A percentile compares a stretch with the other conserved stretches of the same genome.
These are phyloP conservation scores for Hymenoscyphus repandus DNA, from an alignment of 2,329 filamentous ascomycete species.

Conservation along the genomic window DNA sequence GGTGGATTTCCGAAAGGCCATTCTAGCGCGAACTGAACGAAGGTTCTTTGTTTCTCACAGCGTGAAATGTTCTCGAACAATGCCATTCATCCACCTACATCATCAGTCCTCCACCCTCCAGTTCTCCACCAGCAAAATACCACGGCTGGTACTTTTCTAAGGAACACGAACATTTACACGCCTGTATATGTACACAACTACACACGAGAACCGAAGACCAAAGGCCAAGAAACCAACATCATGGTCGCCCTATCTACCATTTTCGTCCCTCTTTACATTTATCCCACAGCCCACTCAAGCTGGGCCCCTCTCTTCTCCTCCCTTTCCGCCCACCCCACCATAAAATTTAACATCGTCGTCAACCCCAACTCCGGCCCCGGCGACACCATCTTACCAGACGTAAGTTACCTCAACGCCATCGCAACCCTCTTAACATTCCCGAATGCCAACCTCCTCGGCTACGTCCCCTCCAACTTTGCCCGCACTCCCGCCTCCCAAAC, in stretches of 20 bases:
- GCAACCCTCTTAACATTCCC: constrained; percentile 32
- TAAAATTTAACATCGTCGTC: constrained; percentile 24
- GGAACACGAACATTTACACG: no score
- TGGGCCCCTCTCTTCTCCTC: constrained; percentile 21
- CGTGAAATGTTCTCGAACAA: no score
- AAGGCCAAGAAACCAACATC: background rate
- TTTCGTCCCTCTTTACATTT: constrained; percentile 24
- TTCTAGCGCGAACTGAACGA: no score
- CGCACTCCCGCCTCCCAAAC: constrained; percentile 19
- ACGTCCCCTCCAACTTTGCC: constrained; percentile 34
- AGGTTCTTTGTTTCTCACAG: no score
- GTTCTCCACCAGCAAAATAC: no score
- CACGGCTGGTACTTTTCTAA: no score
- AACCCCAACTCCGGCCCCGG: constrained; percentile 31
- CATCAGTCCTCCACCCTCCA: no score
- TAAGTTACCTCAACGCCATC: constrained; percentile 29
- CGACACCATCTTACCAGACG: constrained; percentile 24
- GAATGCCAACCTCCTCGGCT: constrained; percentile 36
- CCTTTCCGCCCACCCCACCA: constrained; percentile 16
- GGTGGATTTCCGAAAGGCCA: no score
- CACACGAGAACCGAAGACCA: no score
- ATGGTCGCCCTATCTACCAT: constrained; percentile 4
- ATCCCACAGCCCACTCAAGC: constrained; percentile 11
- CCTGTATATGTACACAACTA: no score
- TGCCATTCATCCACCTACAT: no score